A percentile compares a stretch with the other conserved stretches of the same genome.
Evolutionary conservation across 192 early-diverging fungal species (phyloP).

Genomic region (Backusella psychrophila): DNA sequence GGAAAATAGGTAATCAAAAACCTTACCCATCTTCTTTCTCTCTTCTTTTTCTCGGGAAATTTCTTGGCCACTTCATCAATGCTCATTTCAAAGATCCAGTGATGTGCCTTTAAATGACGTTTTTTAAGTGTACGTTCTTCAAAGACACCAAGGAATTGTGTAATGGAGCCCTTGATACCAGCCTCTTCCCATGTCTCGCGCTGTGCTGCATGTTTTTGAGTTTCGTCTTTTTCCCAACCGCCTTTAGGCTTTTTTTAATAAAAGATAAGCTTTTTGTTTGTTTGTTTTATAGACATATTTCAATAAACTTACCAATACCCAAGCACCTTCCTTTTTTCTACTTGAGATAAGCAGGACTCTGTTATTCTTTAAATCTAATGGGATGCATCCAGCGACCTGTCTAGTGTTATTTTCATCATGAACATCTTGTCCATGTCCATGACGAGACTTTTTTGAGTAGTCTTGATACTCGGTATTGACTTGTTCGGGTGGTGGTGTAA

Average conservation of each 20-base stretch:
- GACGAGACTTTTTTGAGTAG: conserved; percentile 24
- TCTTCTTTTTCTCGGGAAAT: conserved; percentile 53
- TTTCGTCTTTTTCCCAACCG: conserved; percentile 65
- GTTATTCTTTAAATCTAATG: conserved; percentile 40
- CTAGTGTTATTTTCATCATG: conserved; percentile 23
- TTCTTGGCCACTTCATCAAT: conserved; percentile 48
- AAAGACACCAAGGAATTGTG: conserved; percentile 44
- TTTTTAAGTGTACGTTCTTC: conserved; percentile 44
- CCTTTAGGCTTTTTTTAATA: conserved; percentile 48
- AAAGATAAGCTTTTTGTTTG: conserved; percentile 5
- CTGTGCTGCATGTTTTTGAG: conserved; percentile 47
- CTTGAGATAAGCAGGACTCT: conserved; percentile 50
- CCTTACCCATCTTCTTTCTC: conserved; percentile 34
- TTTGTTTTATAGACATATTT: neutral
- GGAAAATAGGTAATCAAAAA: neutral
- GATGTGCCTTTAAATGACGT: conserved; percentile 33
- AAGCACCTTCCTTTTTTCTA: conserved; percentile 44
- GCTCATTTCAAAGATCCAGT: conserved; percentile 58
- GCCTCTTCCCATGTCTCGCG: conserved; percentile 68
- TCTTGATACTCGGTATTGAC: conserved; percentile 12
- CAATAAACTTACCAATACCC: conserved; percentile 42
- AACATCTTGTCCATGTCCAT: conserved; percentile 24
- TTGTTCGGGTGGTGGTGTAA: conserved; percentile 15
- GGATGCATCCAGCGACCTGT: conserved; percentile 53
- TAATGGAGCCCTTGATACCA: conserved; percentile 51